Conservation (phyloP, 75 land plant genomes). For the Sequoia sempervirens region DNA sequence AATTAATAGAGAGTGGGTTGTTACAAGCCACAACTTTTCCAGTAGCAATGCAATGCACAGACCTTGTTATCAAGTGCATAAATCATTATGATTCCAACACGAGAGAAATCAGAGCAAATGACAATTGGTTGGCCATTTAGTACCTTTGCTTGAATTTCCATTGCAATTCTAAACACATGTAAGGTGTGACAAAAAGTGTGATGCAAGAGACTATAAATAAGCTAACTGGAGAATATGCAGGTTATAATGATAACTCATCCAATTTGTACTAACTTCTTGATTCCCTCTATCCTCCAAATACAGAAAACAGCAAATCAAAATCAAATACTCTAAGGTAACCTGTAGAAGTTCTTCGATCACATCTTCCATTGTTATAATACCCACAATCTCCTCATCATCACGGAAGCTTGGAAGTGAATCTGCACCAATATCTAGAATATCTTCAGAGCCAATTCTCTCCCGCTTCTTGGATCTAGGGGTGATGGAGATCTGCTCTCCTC, state of each 20-base stretch:
- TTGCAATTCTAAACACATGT: neutral
- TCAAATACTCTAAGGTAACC: slow-evolving; percentile 25
- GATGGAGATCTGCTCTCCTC: neutral
- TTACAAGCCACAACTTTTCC: too few species aligned
- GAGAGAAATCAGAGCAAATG: too few species aligned
- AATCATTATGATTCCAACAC: too few species aligned
- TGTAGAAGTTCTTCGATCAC: slow-evolving; percentile 78
- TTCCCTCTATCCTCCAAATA: neutral
- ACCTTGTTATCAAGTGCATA: too few species aligned
- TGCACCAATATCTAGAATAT: slow-evolving; percentile 44
- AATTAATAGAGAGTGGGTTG: too few species aligned
- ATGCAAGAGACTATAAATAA: neutral
- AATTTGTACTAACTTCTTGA: neutral
- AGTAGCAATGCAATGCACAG: too few species aligned
- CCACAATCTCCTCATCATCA: slow-evolving; percentile 54
- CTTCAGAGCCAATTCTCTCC: slow-evolving; percentile 37
- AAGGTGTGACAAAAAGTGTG: neutral
- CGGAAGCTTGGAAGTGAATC: slow-evolving; percentile 34
- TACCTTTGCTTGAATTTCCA: neutral
- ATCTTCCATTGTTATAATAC: slow-evolving; percentile 80
- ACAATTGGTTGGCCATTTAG: too few species aligned
- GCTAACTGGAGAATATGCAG: neutral
- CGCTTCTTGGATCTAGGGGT: slow-evolving; percentile 23
- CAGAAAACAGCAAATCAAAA: neutral
- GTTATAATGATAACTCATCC: neutral